These are phyloP conservation scores for Takakia lepidozioides DNA, from an alignment of 225 moss, liverwort and hornwort species.

Conservation along the genomic window DNA sequence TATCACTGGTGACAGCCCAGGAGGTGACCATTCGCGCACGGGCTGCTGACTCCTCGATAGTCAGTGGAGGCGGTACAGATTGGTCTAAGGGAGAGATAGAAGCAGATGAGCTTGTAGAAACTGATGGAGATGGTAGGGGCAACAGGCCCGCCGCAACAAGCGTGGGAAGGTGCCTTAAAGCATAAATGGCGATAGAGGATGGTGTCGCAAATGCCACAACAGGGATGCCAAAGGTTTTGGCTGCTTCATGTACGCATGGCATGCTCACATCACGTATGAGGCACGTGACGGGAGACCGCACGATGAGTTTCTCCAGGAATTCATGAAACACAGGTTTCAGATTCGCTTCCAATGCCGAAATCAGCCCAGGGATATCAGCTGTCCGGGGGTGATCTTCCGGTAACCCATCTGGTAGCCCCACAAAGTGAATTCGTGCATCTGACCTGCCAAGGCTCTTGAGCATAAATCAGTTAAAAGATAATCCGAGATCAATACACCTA, in stretches of 20 bases:
- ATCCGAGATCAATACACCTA: too few relatives aligned
- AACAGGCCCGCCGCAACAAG: background rate
- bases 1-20: conserved; percentile 15
- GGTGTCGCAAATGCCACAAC: conserved; percentile 17
- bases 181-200: conserved; percentile 15
- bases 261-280: conserved; percentile 11
- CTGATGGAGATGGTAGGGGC: too few relatives aligned
- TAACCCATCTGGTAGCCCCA: too few relatives aligned
- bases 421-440: too few relatives aligned
- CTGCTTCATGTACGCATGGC: conserved; percentile 11
- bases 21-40: conserved; percentile 1
- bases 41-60: too few relatives aligned
- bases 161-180: background rate
- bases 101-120: conserved; percentile 13
- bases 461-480: too few relatives aligned
- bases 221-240: conserved; percentile 13
- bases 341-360: too few relatives aligned
- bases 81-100: background rate
- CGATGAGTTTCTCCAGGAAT: too few relatives aligned
- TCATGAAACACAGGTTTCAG: too few relatives aligned
- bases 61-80: background rate
- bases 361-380: too few relatives aligned
- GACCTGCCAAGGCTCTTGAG: too few relatives aligned
- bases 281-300: conserved; percentile 6
- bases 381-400: too few relatives aligned